A percentile compares a stretch with the other conserved stretches of the same genome.
Conservation (phyloP, 176 grass and related monocot genomes). For the Triticum turgidum region DNA sequence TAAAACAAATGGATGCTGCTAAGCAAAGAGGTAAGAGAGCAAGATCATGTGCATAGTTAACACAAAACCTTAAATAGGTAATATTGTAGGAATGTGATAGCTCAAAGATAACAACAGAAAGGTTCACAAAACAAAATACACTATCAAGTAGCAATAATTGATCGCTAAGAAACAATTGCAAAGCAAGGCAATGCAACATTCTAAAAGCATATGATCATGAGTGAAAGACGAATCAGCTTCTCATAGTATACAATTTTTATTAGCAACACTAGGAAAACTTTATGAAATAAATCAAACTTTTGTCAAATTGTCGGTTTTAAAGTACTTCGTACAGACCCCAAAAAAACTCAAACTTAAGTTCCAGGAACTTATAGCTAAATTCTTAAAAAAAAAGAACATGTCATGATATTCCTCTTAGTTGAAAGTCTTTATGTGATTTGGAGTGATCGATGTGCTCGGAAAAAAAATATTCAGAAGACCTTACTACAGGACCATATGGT, state of each 20-base stretch:
- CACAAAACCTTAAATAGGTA: background rate
- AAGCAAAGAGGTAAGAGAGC: background rate
- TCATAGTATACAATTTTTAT: background rate
- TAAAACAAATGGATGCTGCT: background rate
- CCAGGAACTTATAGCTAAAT: background rate
- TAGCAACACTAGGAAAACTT: background rate
- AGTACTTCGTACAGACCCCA: background rate
- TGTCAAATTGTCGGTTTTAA: background rate
- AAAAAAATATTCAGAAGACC: background rate
- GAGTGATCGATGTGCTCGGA: background rate
- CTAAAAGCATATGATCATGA: too few relatives aligned
- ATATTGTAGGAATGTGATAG: background rate
- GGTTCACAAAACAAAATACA: background rate
- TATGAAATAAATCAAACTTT: background rate
- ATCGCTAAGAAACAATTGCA: background rate
- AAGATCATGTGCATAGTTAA: constrained; percentile 3
- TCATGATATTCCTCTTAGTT: background rate
- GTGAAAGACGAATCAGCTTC: too few relatives aligned
- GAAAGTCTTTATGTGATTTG: background rate
- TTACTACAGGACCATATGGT: background rate
- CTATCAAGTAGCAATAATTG: background rate
- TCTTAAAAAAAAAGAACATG: background rate
- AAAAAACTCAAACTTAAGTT: background rate
- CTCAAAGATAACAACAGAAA: background rate
- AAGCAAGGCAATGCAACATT: background rate